A percentile compares a stretch with the other conserved stretches of the same genome.
These are phyloP conservation scores for Caryopteris hybrid DNA, from an alignment of 305 asterid genomes.

Conservation along the genomic window DNA sequence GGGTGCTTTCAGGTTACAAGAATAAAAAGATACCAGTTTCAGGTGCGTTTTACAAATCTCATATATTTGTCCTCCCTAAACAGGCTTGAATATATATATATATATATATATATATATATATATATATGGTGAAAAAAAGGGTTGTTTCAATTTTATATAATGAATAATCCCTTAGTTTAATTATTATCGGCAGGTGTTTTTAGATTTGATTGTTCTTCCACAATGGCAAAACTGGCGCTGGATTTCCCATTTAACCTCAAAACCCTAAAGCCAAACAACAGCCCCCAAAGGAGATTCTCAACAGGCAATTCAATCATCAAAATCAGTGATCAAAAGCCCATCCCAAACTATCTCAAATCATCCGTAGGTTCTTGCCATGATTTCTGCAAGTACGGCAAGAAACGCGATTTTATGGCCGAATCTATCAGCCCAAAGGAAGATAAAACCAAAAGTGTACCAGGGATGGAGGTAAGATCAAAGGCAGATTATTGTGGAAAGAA, in stretches of 20 bases:
- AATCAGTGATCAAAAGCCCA: slow-evolving; percentile 15
- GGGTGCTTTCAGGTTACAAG: neutral
- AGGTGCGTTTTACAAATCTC: neutral
- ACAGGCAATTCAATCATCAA: slow-evolving; percentile 24
- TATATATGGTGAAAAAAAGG: no score
- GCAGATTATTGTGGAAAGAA: slow-evolving; percentile 11
- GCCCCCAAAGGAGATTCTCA: slow-evolving; percentile 34
- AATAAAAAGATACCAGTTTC: neutral
- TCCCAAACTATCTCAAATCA: slow-evolving; percentile 46
- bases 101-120: no score
- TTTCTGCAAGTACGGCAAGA: slow-evolving; percentile 43
- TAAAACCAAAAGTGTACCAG: neutral
- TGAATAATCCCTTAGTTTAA: no score
- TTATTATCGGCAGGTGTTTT: slow-evolving; percentile 9
- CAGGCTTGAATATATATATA: no score
- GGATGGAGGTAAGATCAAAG: slow-evolving; percentile 2
- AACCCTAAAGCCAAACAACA: slow-evolving; percentile 15
- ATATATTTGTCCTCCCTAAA: no score
- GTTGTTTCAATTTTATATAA: no score
- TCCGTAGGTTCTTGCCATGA: slow-evolving; percentile 64
- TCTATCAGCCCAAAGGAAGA: neutral
- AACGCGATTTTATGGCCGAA: slow-evolving; percentile 4
- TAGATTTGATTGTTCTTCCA: neutral
- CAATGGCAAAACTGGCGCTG: slow-evolving; percentile 12
- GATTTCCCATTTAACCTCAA: slow-evolving; percentile 18